Percentiles rank a stretch among this genome's conserved stretches.
Evolutionary conservation across 257 asterid species (phyloP).

Genomic region (Solanum chmielewskii): DNA sequence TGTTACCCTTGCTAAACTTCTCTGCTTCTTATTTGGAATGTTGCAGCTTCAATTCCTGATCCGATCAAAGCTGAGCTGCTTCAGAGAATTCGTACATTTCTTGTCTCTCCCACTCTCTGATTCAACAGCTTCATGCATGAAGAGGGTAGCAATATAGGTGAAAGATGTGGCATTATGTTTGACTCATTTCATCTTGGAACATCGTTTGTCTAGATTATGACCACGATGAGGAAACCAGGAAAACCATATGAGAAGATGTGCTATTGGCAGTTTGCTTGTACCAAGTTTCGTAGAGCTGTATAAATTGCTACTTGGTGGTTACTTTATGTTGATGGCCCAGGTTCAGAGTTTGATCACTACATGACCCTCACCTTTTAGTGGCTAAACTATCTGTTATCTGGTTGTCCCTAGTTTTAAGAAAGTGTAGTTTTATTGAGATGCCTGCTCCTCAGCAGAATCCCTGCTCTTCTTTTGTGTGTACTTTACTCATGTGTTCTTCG

Average conservation of each 20-base stretch:
- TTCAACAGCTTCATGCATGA: neutral
- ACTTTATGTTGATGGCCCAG: neutral
- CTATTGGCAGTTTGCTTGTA: neutral
- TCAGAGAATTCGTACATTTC: slow-evolving; percentile 52
- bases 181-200: neutral
- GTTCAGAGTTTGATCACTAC: neutral
- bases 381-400: neutral
- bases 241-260: neutral
- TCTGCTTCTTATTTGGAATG: neutral
- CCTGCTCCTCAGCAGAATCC: neutral
- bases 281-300: neutral
- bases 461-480: neutral
- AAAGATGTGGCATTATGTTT: neutral
- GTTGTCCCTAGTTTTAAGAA: neutral
- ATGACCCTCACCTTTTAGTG: neutral
- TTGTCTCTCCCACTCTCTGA: slow-evolving; percentile 41
- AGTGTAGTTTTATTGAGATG: neutral
- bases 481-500: neutral
- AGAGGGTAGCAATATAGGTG: neutral
- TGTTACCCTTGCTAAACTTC: neutral
- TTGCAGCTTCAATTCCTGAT: slow-evolving; percentile 71
- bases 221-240: neutral
- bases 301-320: neutral
- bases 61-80: slow-evolving; percentile 61
- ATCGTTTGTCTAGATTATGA: neutral